Conservation (phyloP, 208 protist species). For the Lotmaria passim region DNA sequence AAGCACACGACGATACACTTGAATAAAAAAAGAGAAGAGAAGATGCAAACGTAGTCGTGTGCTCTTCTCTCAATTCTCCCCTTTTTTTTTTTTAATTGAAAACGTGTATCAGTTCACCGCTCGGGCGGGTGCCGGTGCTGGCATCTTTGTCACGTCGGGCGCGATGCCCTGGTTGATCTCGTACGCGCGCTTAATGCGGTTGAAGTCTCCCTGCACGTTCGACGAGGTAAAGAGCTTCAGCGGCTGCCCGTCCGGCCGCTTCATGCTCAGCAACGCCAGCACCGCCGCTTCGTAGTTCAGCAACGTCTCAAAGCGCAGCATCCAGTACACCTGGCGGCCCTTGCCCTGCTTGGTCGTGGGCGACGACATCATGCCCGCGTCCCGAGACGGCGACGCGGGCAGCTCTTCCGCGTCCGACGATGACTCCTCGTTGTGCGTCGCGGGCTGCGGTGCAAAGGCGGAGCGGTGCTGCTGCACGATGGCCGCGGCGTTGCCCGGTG, state of each 20-base stretch:
- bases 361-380: not conserved
- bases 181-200: not conserved
- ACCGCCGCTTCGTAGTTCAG: slow-evolving; percentile 11
- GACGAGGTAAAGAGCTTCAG: slow-evolving; percentile 3
- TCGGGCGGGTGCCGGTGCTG: too few species aligned
- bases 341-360: not conserved
- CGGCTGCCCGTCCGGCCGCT: slow-evolving; percentile 5
- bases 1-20: too few species aligned
- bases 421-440: not conserved
- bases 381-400: slow-evolving; percentile 8
- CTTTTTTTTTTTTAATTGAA: too few species aligned
- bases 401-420: slow-evolving; percentile 12
- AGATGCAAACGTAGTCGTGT: too few species aligned
- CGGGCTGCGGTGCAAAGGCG: not conserved
- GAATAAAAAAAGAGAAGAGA: too few species aligned
- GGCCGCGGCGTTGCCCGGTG: not conserved
- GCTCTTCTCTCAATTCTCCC: too few species aligned
- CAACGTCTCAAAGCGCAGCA: slow-evolving; percentile 6
- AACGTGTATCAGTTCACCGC: too few species aligned
- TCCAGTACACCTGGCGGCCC: slow-evolving; percentile 10
- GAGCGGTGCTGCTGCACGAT: slow-evolving; percentile 15
- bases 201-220: not conserved
- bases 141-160: not conserved
- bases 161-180: not conserved
- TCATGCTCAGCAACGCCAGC: slow-evolving; percentile 10